phyloP scores from a whole-genome alignment of 345 rosid genomes.

The Dipteronia dyeriana region DNA sequence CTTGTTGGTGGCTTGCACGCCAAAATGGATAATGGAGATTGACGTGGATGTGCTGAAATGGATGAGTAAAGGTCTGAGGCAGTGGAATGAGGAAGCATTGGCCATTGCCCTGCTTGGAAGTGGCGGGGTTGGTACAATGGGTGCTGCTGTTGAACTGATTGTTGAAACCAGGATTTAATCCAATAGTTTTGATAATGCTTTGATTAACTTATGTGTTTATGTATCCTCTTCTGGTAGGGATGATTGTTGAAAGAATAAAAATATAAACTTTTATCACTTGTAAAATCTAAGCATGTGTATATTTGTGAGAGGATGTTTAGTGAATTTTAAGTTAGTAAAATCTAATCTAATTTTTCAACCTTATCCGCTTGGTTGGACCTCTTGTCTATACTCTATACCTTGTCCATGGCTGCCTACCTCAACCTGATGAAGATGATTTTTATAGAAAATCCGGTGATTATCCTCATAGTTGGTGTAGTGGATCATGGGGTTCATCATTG shows the following conservation, averaged over 20 bases:
- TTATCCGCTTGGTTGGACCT: too few species aligned
- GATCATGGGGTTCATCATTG: neutral
- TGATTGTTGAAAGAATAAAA: too few species aligned
- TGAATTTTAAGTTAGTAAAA: neutral
- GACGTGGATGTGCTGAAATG: slow-evolving; percentile 70
- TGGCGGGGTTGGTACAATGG: slow-evolving; percentile 66
- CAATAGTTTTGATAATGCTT: neutral
- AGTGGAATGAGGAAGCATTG: slow-evolving; percentile 79
- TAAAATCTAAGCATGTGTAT: neutral
- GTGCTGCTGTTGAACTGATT: slow-evolving; percentile 75
- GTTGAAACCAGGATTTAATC: slow-evolving; percentile 37
- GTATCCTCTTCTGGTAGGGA: too few species aligned
- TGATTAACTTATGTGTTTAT: neutral
- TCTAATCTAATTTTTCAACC: too few species aligned
- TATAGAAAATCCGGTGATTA: neutral
- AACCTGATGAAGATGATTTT: too few species aligned
- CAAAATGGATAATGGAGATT: slow-evolving; percentile 79
- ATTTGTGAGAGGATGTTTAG: neutral
- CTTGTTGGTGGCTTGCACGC: slow-evolving; percentile 71
- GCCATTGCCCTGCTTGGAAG: slow-evolving; percentile 67
- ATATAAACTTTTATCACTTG: neutral
- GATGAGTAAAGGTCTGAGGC: slow-evolving; percentile 77
- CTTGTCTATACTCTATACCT: too few species aligned
- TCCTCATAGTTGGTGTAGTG: slow-evolving; percentile 3
- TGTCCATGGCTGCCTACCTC: too few species aligned